Evolutionary conservation across 2,329 filamentous ascomycete genomes (phyloP).

Genomic region (Myriosclerotinia duriaeana): DNA sequence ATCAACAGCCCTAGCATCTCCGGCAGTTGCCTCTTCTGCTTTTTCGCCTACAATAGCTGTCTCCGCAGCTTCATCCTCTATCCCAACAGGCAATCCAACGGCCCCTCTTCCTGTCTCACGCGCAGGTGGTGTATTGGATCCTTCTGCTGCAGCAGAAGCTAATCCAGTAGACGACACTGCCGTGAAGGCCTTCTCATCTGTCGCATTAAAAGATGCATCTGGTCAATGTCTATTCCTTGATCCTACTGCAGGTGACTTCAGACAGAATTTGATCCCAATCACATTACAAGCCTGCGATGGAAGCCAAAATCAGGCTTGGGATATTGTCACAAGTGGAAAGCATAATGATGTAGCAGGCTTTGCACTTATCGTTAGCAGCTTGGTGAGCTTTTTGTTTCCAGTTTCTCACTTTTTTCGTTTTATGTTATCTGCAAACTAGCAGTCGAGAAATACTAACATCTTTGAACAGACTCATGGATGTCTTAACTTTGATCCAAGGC

Average conservation of each 20-base stretch:
- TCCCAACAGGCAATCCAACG: slow-evolving; percentile 13
- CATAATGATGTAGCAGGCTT: slow-evolving; percentile 51
- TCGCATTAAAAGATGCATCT: slow-evolving; percentile 46
- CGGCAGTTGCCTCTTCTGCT: neutral
- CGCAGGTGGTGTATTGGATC: slow-evolving; percentile 17
- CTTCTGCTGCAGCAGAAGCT: slow-evolving; percentile 42
- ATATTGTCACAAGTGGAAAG: slow-evolving; percentile 49
- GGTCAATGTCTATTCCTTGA: slow-evolving; percentile 47
- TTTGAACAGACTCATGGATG: slow-evolving; percentile 53
- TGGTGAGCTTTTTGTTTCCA: slow-evolving; percentile 40
- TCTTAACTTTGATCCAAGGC: slow-evolving; percentile 57
- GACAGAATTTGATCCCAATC: slow-evolving; percentile 48
- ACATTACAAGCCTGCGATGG: slow-evolving; percentile 46
- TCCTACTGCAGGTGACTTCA: slow-evolving; percentile 48
- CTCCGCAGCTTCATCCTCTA: neutral
- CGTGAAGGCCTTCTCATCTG: slow-evolving; percentile 44
- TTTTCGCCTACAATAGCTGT: neutral
- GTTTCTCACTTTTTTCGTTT: neutral
- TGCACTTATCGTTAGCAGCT: slow-evolving; percentile 55
- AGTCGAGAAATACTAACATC: neutral
- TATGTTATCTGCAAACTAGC: neutral
- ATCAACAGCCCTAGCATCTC: neutral
- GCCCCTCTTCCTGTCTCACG: slow-evolving; percentile 8
- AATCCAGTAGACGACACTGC: slow-evolving; percentile 47
- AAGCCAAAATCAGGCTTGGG: slow-evolving; percentile 46